Percentiles rank a stretch among this genome's conserved stretches.
Evolutionary conservation across 2,329 filamentous ascomycete species (phyloP).

Genomic region (Colletotrichum sojae): DNA sequence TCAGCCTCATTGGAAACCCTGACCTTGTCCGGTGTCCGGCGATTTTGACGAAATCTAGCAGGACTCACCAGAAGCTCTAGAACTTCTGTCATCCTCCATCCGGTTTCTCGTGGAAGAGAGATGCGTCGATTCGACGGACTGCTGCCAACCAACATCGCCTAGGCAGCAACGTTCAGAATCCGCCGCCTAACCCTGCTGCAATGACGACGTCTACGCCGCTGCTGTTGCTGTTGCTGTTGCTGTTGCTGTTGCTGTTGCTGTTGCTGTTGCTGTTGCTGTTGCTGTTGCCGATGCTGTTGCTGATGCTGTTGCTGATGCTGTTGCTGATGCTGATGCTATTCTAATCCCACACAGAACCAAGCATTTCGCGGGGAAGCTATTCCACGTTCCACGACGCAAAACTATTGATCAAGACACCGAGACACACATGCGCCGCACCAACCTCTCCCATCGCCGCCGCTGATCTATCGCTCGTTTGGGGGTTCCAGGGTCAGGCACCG

Average conservation of each 20-base stretch:
- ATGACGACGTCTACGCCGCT: slow-evolving; percentile 7
- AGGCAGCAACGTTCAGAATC: slow-evolving; percentile 1
- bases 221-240: slow-evolving; percentile 1
- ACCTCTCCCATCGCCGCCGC: slow-evolving; percentile 16
- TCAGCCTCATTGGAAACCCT: slow-evolving; percentile 23
- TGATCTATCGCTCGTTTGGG: slow-evolving; percentile 3
- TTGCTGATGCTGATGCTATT: slow-evolving; percentile 18
- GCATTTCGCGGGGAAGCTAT: slow-evolving; percentile 8
- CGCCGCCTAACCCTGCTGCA: slow-evolving; percentile 8
- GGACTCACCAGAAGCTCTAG: background rate
- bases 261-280: slow-evolving; percentile 19
- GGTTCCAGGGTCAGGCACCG: slow-evolving; percentile 2
- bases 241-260: slow-evolving; percentile 20
- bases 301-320: background rate
- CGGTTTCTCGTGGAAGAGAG: background rate
- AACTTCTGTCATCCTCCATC: background rate
- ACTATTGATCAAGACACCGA: slow-evolving; percentile 16
- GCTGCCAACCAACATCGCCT: background rate
- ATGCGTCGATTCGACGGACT: background rate
- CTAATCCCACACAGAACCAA: background rate
- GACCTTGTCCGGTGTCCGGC: slow-evolving; percentile 1
- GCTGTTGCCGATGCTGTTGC: slow-evolving; percentile 10
- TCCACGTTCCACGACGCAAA: background rate
- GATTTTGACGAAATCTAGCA: slow-evolving; percentile 6
- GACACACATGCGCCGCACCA: slow-evolving; percentile 24